Conservation (phyloP, 768 basidiomycete species). For the Leccinellum rugosiceps region DNA sequence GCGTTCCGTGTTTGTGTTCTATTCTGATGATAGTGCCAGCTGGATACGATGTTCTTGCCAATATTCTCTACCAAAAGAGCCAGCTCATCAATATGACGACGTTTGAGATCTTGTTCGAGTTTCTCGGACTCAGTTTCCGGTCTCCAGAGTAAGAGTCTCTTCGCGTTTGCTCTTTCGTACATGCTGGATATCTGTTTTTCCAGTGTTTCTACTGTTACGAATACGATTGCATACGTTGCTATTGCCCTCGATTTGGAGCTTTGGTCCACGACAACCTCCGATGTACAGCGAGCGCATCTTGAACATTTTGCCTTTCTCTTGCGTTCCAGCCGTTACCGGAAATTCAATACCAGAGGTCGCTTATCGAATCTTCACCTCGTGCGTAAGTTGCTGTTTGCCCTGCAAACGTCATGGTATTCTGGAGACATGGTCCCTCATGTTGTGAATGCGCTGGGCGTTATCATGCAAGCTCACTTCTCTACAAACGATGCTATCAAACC, state of each 20-base stretch:
- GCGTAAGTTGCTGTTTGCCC: constrained; percentile 72
- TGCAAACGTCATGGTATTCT: constrained; percentile 78
- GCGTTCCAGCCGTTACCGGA: constrained; percentile 63
- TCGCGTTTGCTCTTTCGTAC: background rate
- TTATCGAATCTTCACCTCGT: constrained; percentile 69
- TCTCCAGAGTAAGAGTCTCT: constrained; percentile 63
- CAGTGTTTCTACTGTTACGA: constrained; percentile 75
- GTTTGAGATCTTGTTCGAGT: constrained; percentile 82
- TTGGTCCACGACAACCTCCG: constrained; percentile 69
- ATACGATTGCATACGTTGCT: constrained; percentile 75
- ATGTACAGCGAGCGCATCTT: constrained; percentile 76
- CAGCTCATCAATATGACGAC: constrained; percentile 73
- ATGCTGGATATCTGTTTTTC: background rate
- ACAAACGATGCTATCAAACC: constrained; percentile 81
- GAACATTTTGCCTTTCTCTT: constrained; percentile 81
- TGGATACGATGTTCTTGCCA: constrained; percentile 84
- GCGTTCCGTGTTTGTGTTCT: background rate
- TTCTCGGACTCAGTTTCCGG: constrained; percentile 81
- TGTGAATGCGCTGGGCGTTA: constrained; percentile 56
- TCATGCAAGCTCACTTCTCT: constrained; percentile 64
- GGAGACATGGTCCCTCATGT: constrained; percentile 46
- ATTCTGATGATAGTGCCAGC: constrained; percentile 40
- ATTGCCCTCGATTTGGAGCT: constrained; percentile 89
- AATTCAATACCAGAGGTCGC: constrained; percentile 75
- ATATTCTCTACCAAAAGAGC: constrained; percentile 68